A percentile compares a stretch with the other conserved stretches of the same genome.
Evolutionary conservation across 306 rosid species (phyloP).

Genomic region (Vicia sativa): DNA sequence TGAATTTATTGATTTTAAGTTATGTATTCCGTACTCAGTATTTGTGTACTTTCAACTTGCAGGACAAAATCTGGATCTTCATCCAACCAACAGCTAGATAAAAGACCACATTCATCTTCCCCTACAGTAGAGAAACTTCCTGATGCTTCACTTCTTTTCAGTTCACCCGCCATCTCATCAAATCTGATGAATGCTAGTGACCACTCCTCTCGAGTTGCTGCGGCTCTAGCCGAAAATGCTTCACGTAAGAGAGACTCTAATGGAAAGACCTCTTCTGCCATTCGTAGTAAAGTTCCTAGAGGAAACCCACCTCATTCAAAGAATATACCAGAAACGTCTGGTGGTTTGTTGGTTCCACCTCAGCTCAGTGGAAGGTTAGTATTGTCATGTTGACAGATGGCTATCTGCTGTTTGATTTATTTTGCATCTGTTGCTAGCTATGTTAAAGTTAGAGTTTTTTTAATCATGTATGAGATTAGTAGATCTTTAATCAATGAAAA

Average conservation of each 20-base stretch:
- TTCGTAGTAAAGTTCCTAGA: conserved; percentile 71
- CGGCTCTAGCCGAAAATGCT: conserved; percentile 75
- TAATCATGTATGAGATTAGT: conserved; percentile 15
- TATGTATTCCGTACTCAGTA: conserved; percentile 15
- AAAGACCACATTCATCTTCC: conserved; percentile 37
- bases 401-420: conserved; percentile 7
- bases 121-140: conserved; percentile 69
- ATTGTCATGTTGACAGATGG: conserved; percentile 5
- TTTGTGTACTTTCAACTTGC: conserved; percentile 30
- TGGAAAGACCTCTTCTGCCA: conserved; percentile 49
- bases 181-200: conserved; percentile 50
- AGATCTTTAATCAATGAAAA: conserved; percentile 22
- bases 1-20: no score
- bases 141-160: conserved; percentile 85
- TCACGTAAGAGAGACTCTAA: conserved; percentile 78
- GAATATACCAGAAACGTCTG: conserved; percentile 71
- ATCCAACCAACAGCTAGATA: conserved; percentile 45
- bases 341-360: conserved; percentile 75
- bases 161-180: conserved; percentile 57
- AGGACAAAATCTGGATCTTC: conserved; percentile 50
- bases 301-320: conserved; percentile 67
- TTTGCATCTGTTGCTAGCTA: conserved; percentile 16
- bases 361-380: conserved; percentile 95
- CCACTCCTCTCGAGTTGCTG: conserved; percentile 76
- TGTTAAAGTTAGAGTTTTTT: background rate